These are phyloP conservation scores for Eucalyptus caleyi DNA, from an alignment of 345 rosid genomes.

Conservation along the genomic window DNA sequence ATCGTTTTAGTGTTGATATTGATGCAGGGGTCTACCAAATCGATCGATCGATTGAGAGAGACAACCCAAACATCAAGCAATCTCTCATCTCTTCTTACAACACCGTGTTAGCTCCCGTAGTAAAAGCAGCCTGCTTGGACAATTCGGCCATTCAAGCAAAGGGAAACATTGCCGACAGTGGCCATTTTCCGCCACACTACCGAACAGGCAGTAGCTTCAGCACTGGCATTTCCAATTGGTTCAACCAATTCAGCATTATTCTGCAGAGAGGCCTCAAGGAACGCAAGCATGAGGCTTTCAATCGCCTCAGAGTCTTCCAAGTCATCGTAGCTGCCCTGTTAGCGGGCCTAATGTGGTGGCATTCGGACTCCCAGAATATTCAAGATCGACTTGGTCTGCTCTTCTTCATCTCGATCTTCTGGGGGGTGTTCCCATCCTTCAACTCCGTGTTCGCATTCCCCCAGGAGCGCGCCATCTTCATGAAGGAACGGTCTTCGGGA, in stretches of 20 bases:
- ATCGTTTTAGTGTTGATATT: neutral
- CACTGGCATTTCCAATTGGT: slow-evolving; percentile 29
- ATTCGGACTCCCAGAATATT: slow-evolving; percentile 48
- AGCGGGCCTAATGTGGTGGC: slow-evolving; percentile 95
- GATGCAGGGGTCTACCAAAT: slow-evolving; percentile 51
- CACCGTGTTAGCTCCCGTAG: slow-evolving; percentile 43
- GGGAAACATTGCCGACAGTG: neutral
- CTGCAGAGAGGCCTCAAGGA: slow-evolving; percentile 82
- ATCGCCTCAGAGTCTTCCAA: slow-evolving; percentile 65
- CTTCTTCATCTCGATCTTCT: slow-evolving; percentile 74
- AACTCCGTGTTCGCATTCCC: slow-evolving; percentile 83
- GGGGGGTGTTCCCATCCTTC: slow-evolving; percentile 94
- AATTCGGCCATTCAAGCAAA: neutral
- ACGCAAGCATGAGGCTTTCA: slow-evolving; percentile 70
- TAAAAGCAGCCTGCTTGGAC: slow-evolving; percentile 42
- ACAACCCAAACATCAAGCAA: slow-evolving; percentile 55
- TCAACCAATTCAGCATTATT: slow-evolving; percentile 62
- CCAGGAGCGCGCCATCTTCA: slow-evolving; percentile 71
- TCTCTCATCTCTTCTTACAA: slow-evolving; percentile 42
- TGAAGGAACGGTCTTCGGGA: slow-evolving; percentile 71
- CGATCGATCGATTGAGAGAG: slow-evolving; percentile 47
- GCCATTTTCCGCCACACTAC: neutral
- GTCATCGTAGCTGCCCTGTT: slow-evolving; percentile 54
- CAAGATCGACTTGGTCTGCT: slow-evolving; percentile 88
- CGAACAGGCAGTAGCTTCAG: neutral